Base-by-base conservation (phyloP, 1,284 basidiomycete species). In the Malassezia dermatis region DNA sequence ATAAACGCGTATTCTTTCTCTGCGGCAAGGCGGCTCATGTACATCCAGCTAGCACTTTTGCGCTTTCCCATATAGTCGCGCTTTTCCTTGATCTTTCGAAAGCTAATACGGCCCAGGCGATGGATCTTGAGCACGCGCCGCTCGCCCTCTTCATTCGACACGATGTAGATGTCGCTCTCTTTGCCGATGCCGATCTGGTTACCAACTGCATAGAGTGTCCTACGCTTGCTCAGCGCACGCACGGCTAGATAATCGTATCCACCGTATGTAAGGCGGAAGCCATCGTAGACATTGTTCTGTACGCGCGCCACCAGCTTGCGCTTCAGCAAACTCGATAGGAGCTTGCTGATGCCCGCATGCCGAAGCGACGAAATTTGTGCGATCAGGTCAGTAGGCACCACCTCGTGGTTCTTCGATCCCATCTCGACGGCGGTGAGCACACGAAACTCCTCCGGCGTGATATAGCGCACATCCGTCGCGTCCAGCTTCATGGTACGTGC, bases 1-100 rank as follows among this genome's bases (percentile, higher is more conserved):
- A 99, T 94, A 75, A 96, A 99, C 0, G 89, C 88, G 80, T 85
- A 98, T 75, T 99, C 93, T 75, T 96, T 96, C 77, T 93, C 85
- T 5, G 93, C 93, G 10, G 90, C 86, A 43, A 99, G 77, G 26
- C 93, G 83, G 50, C 89, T 93, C 88, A 99, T 90, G 78, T 95
- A 98, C 91, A 98, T 95, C 93, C 93, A 99, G 27, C 88, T 93
- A 0, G 91, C 91, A 31, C 86, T 89, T 77, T 89, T 89, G 34
- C 93, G 82, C 75, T 93, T 94, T 27, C 90, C 89, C 63, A 98
- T 80, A 76, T 98, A 99, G 75, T 99, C 94, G 61, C 93, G 81
- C 75, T 98, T 98, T 66, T 86, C 82, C 77, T 98, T 99, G 78
- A 99, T 91, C 0, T 89, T 84, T 48, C 93, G 84, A 78, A 99